Evolutionary conservation across 306 rosid genomes (phyloP).

Genomic region (Arachis hypogaea): DNA sequence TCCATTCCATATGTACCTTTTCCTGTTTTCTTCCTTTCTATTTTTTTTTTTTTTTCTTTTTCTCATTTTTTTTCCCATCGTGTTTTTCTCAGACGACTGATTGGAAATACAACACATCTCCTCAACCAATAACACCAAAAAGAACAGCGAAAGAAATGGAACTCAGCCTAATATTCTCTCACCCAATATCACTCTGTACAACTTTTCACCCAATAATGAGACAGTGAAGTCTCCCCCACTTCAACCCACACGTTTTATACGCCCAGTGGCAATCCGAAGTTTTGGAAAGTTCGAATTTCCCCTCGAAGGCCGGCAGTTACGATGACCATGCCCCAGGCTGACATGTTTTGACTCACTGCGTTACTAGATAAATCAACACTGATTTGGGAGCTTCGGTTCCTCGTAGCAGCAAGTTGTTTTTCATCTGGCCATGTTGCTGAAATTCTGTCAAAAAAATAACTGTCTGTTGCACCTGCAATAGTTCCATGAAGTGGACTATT

Average conservation of each 20-base stretch:
- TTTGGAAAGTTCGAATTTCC: slow-evolving; percentile 81
- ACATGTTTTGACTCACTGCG: slow-evolving; percentile 54
- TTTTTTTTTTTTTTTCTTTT: slow-evolving; percentile 35
- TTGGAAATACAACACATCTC: slow-evolving; percentile 43
- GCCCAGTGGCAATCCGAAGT: slow-evolving; percentile 79
- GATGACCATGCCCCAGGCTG: slow-evolving; percentile 89
- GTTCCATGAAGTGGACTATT: slow-evolving; percentile 80
- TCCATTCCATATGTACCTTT: slow-evolving; percentile 46
- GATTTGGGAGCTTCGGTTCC: slow-evolving; percentile 59
- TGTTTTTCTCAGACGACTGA: slow-evolving; percentile 21
- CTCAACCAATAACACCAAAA: slow-evolving; percentile 46
- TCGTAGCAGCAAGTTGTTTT: slow-evolving; percentile 52
- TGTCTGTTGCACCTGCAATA: slow-evolving; percentile 68
- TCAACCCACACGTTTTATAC: slow-evolving; percentile 39
- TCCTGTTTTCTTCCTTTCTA: slow-evolving; percentile 1
- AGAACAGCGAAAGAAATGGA: slow-evolving; percentile 60
- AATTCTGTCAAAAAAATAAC: slow-evolving; percentile 78
- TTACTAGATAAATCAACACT: slow-evolving; percentile 54
- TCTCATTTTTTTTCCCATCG: neutral
- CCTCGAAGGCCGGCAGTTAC: slow-evolving; percentile 85
- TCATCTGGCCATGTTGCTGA: slow-evolving; percentile 87
- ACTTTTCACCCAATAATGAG: slow-evolving; percentile 46
- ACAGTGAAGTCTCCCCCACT: slow-evolving; percentile 35
- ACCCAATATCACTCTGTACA: slow-evolving; percentile 70
- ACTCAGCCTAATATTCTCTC: slow-evolving; percentile 59